Conservation (phyloP, 1,284 basidiomycete genomes). For the Trichosporon sp. region DNA sequence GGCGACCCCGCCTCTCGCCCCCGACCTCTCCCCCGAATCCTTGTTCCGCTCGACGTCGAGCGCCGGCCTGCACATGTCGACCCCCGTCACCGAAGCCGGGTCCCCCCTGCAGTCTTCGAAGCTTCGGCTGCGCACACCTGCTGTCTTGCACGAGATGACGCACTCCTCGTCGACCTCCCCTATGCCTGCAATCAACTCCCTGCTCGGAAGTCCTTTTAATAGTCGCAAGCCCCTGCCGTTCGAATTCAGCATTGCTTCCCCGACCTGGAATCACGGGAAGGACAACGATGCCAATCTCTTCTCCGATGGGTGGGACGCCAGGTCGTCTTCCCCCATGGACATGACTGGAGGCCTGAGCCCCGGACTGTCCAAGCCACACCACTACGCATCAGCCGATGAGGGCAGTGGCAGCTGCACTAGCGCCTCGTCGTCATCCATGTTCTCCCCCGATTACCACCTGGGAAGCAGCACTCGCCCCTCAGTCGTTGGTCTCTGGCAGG, state of each 20-base stretch:
- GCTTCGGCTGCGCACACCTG: constrained; percentile 12
- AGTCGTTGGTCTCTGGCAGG: constrained; percentile 32
- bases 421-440: constrained; percentile 27
- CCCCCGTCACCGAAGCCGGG: constrained; percentile 8
- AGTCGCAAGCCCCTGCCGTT: constrained; percentile 1
- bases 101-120: constrained; percentile 14
- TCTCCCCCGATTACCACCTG: constrained; percentile 28
- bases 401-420: constrained; percentile 37
- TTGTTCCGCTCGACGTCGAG: constrained; percentile 15
- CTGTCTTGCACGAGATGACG: constrained; percentile 15
- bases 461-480: constrained; percentile 22
- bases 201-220: constrained; percentile 41
- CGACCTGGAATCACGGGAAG: constrained; percentile 3
- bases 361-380: neutral
- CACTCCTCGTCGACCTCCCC: constrained; percentile 32
- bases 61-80: constrained; percentile 10
- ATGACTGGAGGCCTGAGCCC: neutral
- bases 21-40: constrained; percentile 8
- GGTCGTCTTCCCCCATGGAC: constrained; percentile 15
- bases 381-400: constrained; percentile 27
- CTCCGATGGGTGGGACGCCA: constrained; percentile 5
- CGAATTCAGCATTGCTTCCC: constrained; percentile 5
- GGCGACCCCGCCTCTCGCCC: constrained; percentile 18
- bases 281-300: neutral
- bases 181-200: constrained; percentile 32